Percentiles rank a stretch among this genome's conserved stretches.
These are phyloP conservation scores for Bryum argenteum DNA, from an alignment of 225 moss, liverwort and hornwort genomes.

Conservation along the genomic window DNA sequence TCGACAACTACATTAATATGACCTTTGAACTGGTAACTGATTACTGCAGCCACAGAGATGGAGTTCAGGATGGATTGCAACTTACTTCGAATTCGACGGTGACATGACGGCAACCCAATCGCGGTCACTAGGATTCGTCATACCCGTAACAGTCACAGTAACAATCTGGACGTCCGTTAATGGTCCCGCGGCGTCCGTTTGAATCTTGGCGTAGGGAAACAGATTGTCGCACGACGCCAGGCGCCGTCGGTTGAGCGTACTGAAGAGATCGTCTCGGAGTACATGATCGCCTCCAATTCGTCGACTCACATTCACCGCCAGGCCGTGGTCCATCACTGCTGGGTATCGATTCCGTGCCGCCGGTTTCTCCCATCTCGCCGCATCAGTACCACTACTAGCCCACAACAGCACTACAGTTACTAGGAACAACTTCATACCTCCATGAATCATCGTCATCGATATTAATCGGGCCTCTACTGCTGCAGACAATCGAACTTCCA, in stretches of 20 bases:
- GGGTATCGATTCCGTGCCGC: too few relatives aligned
- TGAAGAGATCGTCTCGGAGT: slow-evolving; percentile 46
- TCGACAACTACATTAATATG: too few relatives aligned
- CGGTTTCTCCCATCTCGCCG: slow-evolving; percentile 23
- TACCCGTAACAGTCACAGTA: slow-evolving; percentile 57
- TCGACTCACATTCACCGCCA: slow-evolving; percentile 29
- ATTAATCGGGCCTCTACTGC: neutral
- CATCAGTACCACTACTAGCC: neutral
- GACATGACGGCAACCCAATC: slow-evolving; percentile 60
- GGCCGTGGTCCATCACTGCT: slow-evolving; percentile 3
- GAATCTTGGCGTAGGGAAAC: slow-evolving; percentile 36
- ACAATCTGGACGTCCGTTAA: slow-evolving; percentile 59
- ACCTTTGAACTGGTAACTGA: too few relatives aligned
- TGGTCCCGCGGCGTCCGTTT: slow-evolving; percentile 26
- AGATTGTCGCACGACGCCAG: slow-evolving; percentile 36
- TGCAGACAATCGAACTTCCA: too few relatives aligned
- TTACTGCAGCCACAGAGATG: too few relatives aligned
- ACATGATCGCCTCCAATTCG: slow-evolving; percentile 36
- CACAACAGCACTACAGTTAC: neutral
- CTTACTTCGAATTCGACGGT: slow-evolving; percentile 45
- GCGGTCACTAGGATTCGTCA: slow-evolving; percentile 17
- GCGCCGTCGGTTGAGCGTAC: slow-evolving; percentile 52
- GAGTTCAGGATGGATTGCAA: neutral
- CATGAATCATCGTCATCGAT: slow-evolving; percentile 1
- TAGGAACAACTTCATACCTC: neutral